Evolutionary conservation across 2,329 filamentous ascomycete species (phyloP), one percentile per base, ranked within the genome.

Genomic region (Curvularia verruculosa): DNA sequence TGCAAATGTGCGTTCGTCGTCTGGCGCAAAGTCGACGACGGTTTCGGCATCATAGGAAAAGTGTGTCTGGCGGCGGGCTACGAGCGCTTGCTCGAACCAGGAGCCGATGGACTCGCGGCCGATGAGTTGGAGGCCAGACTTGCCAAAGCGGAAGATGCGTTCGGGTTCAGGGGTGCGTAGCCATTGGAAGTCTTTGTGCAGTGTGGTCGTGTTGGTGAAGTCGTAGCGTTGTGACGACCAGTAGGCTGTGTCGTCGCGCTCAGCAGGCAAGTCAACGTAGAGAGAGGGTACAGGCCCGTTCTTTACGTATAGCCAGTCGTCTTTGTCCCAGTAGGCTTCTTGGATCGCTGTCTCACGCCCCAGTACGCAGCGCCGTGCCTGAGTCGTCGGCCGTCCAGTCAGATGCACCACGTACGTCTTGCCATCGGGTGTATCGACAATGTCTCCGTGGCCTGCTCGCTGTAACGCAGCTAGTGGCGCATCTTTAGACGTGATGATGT

Each of bases 271-370:
- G 3, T 75, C 69, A 21, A 75, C 69, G 40, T 68, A 60, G 1
- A 87, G 75, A 1, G 84, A 74, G 9, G 73, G 73, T 6, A 73
- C 60, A 3, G 73, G 84, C 0, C 85, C 85, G 52, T 83, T 76
- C 70, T 87, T 87, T 43, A 87, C 77, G 58, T 87, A 87, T 3
- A 87, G 77, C 86, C 86, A 88, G 65, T 85, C 85, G 44, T 87
- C 84, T 10, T 83, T 75, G n/a, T 56, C 60, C 86, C 85, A 88
- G 68, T 80, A 82, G 0, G 81, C 84, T 62, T 86, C 83, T 63
- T 88, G 85, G 19, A 88, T 84, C 0, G 67, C 65, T 2, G 65
- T 70, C 48, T 77, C 75, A 4, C 75, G 72, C 3, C 75, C 75
- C 7, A 77, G 68, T 19, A 76, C 72, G 47, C 73, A 76, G 12